Evolutionary conservation across 352 stramenopile genomes (phyloP).

Genomic region (Pythium aristosporum): DNA sequence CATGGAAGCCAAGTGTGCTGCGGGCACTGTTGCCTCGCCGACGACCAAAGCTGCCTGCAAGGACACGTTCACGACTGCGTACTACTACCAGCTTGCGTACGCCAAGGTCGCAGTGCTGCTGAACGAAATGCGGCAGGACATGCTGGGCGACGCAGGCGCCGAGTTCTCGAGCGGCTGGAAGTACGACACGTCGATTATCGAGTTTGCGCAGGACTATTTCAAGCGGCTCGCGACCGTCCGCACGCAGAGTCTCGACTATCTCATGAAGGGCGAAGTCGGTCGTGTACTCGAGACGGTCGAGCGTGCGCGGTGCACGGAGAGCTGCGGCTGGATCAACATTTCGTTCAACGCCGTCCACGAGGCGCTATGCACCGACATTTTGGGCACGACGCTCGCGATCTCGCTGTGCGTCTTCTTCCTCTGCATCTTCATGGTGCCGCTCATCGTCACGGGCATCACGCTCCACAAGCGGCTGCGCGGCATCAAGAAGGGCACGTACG

Average conservation of each 20-base stretch:
- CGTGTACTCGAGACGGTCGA: constrained; percentile 60
- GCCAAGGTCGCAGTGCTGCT: constrained; percentile 56
- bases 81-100: constrained; percentile 64
- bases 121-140: constrained; percentile 69
- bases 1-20: constrained; percentile 55
- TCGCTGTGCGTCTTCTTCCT: constrained; percentile 78
- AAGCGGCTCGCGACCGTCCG: constrained; percentile 44
- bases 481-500: constrained; percentile 76
- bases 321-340: constrained; percentile 81
- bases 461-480: constrained; percentile 80
- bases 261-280: constrained; percentile 53
- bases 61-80: constrained; percentile 46
- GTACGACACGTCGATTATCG: constrained; percentile 57
- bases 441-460: constrained; percentile 66
- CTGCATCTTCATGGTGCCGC: constrained; percentile 69
- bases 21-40: constrained; percentile 1
- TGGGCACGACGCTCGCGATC: constrained; percentile 77
- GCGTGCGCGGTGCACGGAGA: constrained; percentile 63
- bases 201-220: constrained; percentile 66
- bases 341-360: constrained; percentile 79
- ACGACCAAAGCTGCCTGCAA: constrained; percentile 44
- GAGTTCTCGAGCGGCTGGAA: constrained; percentile 61
- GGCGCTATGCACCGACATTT: constrained; percentile 66
- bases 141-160: constrained; percentile 65
- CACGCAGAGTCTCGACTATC: constrained; percentile 36